These are phyloP conservation scores for Globisporangium solare DNA, from an alignment of 352 stramenopile species.

Conservation along the genomic window DNA sequence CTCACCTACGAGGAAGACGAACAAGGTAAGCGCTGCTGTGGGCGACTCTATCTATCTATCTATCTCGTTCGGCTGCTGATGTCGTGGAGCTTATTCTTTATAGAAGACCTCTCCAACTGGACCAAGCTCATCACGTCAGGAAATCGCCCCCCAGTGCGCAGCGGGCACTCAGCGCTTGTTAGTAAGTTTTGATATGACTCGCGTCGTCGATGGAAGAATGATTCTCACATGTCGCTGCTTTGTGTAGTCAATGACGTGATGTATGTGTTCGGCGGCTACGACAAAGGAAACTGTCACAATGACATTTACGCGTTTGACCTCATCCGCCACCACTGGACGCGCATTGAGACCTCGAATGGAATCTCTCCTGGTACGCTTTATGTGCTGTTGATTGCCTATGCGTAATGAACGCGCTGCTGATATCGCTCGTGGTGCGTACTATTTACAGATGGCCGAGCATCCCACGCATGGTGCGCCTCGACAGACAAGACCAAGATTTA, in stretches of 20 bases:
- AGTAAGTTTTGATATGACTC: constrained; percentile 25
- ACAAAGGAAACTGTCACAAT: constrained; percentile 84
- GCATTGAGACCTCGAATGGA: constrained; percentile 68
- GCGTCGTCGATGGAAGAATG: background rate
- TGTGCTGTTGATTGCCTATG: background rate
- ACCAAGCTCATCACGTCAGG: constrained; percentile 69
- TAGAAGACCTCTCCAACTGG: constrained; percentile 65
- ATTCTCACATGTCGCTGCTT: constrained; percentile 6
- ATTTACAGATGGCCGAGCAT: constrained; percentile 58
- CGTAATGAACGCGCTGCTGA: background rate
- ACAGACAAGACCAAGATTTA: constrained; percentile 76
- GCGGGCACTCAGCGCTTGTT: constrained; percentile 74
- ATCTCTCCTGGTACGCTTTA: constrained; percentile 54
- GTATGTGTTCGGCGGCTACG: constrained; percentile 84
- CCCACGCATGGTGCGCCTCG: constrained; percentile 70
- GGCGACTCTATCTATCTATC: too few relatives aligned
- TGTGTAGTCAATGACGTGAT: constrained; percentile 61
- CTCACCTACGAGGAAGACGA: constrained; percentile 58
- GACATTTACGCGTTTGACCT: constrained; percentile 82
- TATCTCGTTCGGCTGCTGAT: too few relatives aligned
- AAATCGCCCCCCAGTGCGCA: constrained; percentile 63
- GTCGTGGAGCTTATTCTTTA: background rate
- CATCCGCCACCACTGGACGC: constrained; percentile 72
- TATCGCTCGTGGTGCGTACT: background rate
- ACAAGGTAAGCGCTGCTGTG: constrained; percentile 22